These are phyloP conservation scores for Cladophialophora yegresii DNA, from an alignment of 2,329 filamentous ascomycete genomes.

Conservation along the genomic window DNA sequence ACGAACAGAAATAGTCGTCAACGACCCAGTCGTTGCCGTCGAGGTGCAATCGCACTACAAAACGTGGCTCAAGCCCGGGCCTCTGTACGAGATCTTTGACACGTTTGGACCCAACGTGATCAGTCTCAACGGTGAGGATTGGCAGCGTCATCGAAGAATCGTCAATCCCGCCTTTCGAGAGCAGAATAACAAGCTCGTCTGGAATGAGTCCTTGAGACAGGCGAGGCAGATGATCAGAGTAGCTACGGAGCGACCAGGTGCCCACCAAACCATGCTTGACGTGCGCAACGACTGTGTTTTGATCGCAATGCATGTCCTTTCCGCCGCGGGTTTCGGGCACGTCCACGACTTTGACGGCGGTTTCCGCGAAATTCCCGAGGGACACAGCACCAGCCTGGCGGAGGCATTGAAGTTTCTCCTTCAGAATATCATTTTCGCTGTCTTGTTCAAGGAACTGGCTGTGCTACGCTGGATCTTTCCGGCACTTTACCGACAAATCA, in stretches of 20 bases:
- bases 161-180: conserved; percentile 51
- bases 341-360: conserved; percentile 25
- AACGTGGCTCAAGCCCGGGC: conserved; percentile 24
- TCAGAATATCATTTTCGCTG: conserved; percentile 30
- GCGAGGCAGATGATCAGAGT: conserved; percentile 39
- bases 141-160: conserved; percentile 50
- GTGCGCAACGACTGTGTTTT: conserved; percentile 42
- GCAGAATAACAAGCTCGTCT: conserved; percentile 46
- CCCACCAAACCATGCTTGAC: conserved; percentile 11
- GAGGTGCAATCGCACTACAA: conserved; percentile 28
- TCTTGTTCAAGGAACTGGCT: conserved; percentile 29
- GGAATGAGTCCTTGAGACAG: conserved; percentile 43
- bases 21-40: conserved; percentile 16
- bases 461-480: conserved; percentile 37
- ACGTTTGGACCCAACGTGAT: conserved; percentile 25
- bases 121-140: conserved; percentile 39
- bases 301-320: conserved; percentile 45
- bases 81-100: conserved; percentile 29
- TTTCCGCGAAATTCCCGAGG: conserved; percentile 19
- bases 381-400: conserved; percentile 36
- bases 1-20: conserved; percentile 26
- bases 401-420: conserved; percentile 35
- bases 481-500: conserved; percentile 35
- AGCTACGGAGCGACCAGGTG: background rate
- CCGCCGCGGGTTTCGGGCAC: conserved; percentile 44